phyloP scores from a whole-genome alignment of 2,329 filamentous ascomycete species.

The Aspergillus flavus region DNA sequence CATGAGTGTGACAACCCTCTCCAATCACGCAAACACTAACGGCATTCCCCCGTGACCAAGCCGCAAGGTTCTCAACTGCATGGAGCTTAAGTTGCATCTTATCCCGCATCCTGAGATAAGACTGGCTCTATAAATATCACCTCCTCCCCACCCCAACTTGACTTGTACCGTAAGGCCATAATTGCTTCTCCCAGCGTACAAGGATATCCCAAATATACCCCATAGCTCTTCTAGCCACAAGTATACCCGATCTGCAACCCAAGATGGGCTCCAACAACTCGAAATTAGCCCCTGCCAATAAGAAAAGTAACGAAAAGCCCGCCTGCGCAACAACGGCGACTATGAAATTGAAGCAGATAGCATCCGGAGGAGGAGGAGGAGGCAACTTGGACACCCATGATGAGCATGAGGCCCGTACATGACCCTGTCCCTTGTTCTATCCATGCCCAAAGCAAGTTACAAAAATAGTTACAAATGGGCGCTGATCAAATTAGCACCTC shows the following conservation, averaged over 20 bases:
- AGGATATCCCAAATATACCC: not conserved
- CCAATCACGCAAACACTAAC: not conserved
- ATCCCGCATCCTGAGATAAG: not conserved
- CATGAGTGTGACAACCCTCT: not conserved
- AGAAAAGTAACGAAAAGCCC: not conserved
- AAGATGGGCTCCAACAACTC: conserved; percentile 2
- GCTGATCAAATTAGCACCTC: not conserved
- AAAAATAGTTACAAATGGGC: not conserved
- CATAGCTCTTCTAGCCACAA: not conserved
- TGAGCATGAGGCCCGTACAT: not conserved
- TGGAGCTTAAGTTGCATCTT: conserved; percentile 1
- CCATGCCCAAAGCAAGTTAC: not conserved
- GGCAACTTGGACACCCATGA: not conserved
- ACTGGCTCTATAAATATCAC: conserved; percentile 1
- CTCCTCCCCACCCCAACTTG: not conserved
- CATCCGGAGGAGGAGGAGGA: not conserved
- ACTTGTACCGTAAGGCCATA: not conserved
- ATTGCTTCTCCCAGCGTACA: not conserved
- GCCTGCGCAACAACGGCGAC: not conserved
- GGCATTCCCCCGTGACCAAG: not conserved
- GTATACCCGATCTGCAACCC: not conserved
- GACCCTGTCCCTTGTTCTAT: not conserved
- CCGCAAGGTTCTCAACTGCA: conserved; percentile 2
- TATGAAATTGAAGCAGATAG: not conserved
- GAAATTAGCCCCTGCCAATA: not conserved